Base-by-base conservation (phyloP, 345 rosid genomes). In the Lepidium didymum region DNA sequence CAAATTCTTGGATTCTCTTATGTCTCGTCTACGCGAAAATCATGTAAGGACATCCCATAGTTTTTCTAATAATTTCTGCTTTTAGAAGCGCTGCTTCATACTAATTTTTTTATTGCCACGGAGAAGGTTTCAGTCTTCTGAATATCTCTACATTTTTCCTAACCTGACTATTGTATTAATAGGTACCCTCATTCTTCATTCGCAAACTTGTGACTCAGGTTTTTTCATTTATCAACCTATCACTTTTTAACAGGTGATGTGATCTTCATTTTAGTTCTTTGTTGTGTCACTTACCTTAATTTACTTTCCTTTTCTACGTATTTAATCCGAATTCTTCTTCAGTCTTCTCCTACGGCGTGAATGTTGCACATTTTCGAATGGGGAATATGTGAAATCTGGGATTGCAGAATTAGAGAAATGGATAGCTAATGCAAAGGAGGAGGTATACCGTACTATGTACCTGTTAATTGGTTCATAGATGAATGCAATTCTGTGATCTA, bases 331-430 rank as follows among this genome's bases (percentile, higher is more conserved):
- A 34, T 77, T 69, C 52, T 47, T 78, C 47, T 64, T 49, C 71
- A 94, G 99, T 70, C 99, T 94, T 79, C 84, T 94, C 41, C 83
- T 94, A 68, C 83, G 99, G 57, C 91, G 99, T 64, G 99, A 94
- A 79, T 94, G 99, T 62, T 94, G 97, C 84, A 87, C 97, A 56
- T 94, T 94, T 78, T 91, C 99, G 49, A 94, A 94, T 75, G 99
- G 99, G 46, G 97, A 94, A 70, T 91, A 94, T 65, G 97, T 94
- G 53, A 94, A 83, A 77, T 87, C 97, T 78, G 99, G 99, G 75
- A 86, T 94, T 35, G 85, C 97, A 14, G 99, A 94, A 70, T 73
- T 94, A 47, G 99, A 94, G 86, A 94, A 94, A 77, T 94, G 99
- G 99, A 87, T 94, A 56, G 87, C 78, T 31, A 79, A 53, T 77